phyloP scores from a whole-genome alignment of 345 rosid genomes.

The Cardamine occulta region DNA sequence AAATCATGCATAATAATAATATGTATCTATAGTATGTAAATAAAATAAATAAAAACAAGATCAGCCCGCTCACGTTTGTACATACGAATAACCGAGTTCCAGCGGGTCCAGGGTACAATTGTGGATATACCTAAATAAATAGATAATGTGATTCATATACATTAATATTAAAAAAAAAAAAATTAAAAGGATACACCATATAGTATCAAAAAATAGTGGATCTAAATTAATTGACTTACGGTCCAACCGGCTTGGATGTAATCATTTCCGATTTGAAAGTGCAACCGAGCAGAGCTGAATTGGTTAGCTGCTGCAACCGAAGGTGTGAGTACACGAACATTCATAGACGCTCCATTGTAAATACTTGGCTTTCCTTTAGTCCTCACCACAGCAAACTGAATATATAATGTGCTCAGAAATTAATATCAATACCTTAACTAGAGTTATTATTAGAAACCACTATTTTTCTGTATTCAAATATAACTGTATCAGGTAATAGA shows the following conservation, averaged over 20 bases:
- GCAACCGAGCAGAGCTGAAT: background rate
- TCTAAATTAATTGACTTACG: background rate
- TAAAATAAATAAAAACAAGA: background rate
- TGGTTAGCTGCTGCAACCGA: background rate
- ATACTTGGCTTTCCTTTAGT: background rate
- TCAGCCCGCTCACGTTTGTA: background rate
- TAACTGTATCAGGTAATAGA: background rate
- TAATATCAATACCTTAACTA: background rate
- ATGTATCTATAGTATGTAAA: background rate
- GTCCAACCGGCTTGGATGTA: constrained; percentile 10
- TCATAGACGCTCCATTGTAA: constrained; percentile 6
- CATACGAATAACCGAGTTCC: background rate
- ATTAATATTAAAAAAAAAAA: background rate
- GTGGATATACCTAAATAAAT: background rate
- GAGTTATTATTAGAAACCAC: background rate
- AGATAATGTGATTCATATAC: background rate
- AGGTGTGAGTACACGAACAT: background rate
- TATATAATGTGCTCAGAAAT: background rate
- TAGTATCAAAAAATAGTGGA: background rate
- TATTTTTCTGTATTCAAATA: background rate
- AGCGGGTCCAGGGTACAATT: background rate
- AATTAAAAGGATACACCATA: background rate
- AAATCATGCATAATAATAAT: background rate
- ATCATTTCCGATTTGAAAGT: constrained; percentile 7
- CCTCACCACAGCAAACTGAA: constrained; percentile 1